Base-by-base conservation (phyloP, 1,284 basidiomycete genomes). In the Boletus smithii region DNA sequence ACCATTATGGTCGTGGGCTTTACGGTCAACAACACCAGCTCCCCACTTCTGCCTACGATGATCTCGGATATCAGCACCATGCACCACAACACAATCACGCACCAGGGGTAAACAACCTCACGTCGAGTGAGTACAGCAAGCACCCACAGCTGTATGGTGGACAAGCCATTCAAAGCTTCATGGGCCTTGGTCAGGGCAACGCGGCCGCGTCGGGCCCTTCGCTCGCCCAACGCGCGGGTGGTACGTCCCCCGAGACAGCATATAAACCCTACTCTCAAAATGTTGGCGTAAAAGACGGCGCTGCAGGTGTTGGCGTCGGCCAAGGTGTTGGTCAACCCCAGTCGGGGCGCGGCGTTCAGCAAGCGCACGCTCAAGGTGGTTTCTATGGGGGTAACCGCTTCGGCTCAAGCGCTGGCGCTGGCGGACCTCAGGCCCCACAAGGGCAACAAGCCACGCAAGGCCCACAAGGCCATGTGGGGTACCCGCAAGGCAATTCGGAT, bases 251-350 rank as follows among this genome's bases (percentile, higher is more conserved):
- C 1, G 85, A 88, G 65, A 70, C 80, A 10, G 69, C 82, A 10
- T 88, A 86, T 67, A 88, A 88, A 62, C 81, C 82, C 9, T 88
- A 88, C 58, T 78, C 76, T 24, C 68, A 73, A 42, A 71, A 69
- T 42, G 65, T 69, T 34, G 70, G 67, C 24, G 69, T 70, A 13
- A 87, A 87, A 69, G 85, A 86, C 51, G 76, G 79, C 27, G 69
- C 76, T 3, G 68, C 72, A 7, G 73, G 74, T 18, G 75, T 74
- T 27, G 64, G 68, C 37, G 61, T 69, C 26, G 68, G 68, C 4
- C 75, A 77, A 57, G 73, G 62, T 3, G 59, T 68, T 9, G 60
- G 68, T 6, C 69, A 70, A 46, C 74, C 65, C 4, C 63, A 66
- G 72, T 48, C 77, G 71, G 63, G 74, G 61, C 77, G 66, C 51